Evolutionary conservation across 176 grass and related monocot species (phyloP).

Genomic region (Calamus simplicifolius): DNA sequence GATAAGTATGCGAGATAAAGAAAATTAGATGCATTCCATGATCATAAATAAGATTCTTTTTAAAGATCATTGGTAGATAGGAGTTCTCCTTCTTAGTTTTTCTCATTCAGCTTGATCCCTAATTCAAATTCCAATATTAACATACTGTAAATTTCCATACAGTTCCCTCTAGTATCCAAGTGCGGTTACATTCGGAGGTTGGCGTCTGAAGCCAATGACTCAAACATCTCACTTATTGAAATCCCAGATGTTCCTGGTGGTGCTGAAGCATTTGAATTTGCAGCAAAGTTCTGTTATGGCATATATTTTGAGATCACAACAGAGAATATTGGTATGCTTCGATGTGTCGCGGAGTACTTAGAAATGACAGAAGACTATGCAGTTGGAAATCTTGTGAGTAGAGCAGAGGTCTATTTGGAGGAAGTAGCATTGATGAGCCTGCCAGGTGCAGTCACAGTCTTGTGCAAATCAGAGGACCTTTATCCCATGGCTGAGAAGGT

Average conservation of each 20-base stretch:
- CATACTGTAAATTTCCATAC: neutral
- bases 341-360: slow-evolving; percentile 72
- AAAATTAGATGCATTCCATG: no score
- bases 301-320: slow-evolving; percentile 53
- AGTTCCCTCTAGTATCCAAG: slow-evolving; percentile 58
- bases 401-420: slow-evolving; percentile 54
- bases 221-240: slow-evolving; percentile 31
- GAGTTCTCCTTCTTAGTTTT: no score
- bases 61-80: no score
- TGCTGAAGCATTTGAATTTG: slow-evolving; percentile 56
- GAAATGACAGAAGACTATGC: slow-evolving; percentile 70
- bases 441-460: slow-evolving; percentile 51
- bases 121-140: neutral
- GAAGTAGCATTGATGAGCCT: slow-evolving; percentile 58
- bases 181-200: slow-evolving; percentile 66
- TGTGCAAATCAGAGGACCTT: slow-evolving; percentile 54
- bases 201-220: slow-evolving; percentile 18
- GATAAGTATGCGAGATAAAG: no score
- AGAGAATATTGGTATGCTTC: slow-evolving; percentile 63
- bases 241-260: slow-evolving; percentile 57
- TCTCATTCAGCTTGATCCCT: no score
- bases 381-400: slow-evolving; percentile 36
- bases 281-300: slow-evolving; percentile 72
- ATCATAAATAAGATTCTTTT: no score
- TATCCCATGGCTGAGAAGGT: slow-evolving; percentile 63